These are phyloP conservation scores for Ophiostoma sp. DNA, from an alignment of 2,329 filamentous ascomycete species.

Conservation along the genomic window DNA sequence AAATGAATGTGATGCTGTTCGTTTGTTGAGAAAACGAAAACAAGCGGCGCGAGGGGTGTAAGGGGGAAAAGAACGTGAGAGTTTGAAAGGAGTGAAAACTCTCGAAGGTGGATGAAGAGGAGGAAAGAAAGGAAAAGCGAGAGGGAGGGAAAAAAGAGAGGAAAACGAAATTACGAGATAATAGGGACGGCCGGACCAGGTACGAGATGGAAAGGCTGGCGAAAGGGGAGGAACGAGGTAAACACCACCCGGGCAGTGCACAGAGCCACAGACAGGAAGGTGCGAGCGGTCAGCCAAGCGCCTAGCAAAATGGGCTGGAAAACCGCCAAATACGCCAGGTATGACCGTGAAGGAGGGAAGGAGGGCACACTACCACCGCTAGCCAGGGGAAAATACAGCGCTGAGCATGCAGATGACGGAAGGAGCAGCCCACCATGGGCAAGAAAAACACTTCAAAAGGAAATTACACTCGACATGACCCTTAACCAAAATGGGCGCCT, in stretches of 20 bases:
- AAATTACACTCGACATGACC: conserved; percentile 24
- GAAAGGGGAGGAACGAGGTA: conserved; percentile 3
- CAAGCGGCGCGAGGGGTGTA: neutral
- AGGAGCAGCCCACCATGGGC: neutral
- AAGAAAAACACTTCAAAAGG: conserved; percentile 11
- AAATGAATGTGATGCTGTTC: conserved; percentile 23
- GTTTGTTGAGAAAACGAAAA: conserved; percentile 11
- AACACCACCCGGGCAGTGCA: conserved; percentile 15
- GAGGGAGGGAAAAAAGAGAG: conserved; percentile 16
- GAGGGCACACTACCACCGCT: conserved; percentile 5
- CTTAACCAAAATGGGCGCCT: conserved; percentile 21
- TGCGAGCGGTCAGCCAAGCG: conserved; percentile 16
- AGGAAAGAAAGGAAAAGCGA: neutral
- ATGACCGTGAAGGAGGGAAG: neutral
- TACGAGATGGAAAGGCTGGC: neutral
- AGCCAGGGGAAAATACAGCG: conserved; percentile 21
- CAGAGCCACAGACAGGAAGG: conserved; percentile 1
- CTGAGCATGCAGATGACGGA: conserved; percentile 3
- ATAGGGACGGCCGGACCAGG: neutral
- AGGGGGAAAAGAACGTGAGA: conserved; percentile 13
- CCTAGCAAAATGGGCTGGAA: conserved; percentile 3
- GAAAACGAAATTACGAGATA: conserved; percentile 16
- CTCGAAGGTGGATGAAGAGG: conserved; percentile 14
- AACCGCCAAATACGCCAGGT: neutral
- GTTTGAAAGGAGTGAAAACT: conserved; percentile 25